Evolutionary conservation across 2,329 filamentous ascomycete genomes (phyloP), one percentile per base, ranked within the genome.

Genomic region (Moelleriella libera): DNA sequence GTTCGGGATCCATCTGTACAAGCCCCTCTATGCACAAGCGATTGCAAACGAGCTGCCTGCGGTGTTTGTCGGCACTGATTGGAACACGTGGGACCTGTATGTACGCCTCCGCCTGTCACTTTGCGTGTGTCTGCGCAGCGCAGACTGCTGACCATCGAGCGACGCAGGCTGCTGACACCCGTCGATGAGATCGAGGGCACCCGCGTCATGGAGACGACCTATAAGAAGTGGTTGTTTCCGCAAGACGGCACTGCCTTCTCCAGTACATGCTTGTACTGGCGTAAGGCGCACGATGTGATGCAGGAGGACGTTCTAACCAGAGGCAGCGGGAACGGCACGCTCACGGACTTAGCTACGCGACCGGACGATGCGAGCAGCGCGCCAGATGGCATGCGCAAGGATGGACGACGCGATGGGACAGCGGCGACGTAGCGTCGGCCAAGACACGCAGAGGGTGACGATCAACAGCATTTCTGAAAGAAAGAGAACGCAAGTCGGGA

Each of bases 1-100:
- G 2, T 85, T 76, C 52, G 80, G 76, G 1, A 69, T 84, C 0
- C 81, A 84, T 45, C 68, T 80, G 49, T 78, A 79, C 48, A 66
- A 64, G 28, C 66, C 63, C 39, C 68, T 74, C 41, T 85, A 78
- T 45, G 64, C 71, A 28, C 58, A 67, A 5, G 68, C 78, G 0
- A 61, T 85, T 2, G 54, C 63, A 2, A 56, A 60, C 0, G 52
- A 61, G 1, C 53, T 68, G 1, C 80, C 81, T 0, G 68, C 64
- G 0, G 55, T 82, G 2, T 75, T 80, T 10, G 67, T 85, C 11
- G 81, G 80, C 0, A 81, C 75, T 0, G 64, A 66, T 0, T 71
- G 68, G 56, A 63, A 68, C 7, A 64, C 67, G 1, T 79, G 75
- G 71, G 68, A 76, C 45, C 58, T 63, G 71, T 76, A 56, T 55